A percentile compares a stretch with the other conserved stretches of the same genome.
Evolutionary conservation across 805 yeast genomes (phyloP).

Genomic region (Kodamaea lidongshanica): DNA sequence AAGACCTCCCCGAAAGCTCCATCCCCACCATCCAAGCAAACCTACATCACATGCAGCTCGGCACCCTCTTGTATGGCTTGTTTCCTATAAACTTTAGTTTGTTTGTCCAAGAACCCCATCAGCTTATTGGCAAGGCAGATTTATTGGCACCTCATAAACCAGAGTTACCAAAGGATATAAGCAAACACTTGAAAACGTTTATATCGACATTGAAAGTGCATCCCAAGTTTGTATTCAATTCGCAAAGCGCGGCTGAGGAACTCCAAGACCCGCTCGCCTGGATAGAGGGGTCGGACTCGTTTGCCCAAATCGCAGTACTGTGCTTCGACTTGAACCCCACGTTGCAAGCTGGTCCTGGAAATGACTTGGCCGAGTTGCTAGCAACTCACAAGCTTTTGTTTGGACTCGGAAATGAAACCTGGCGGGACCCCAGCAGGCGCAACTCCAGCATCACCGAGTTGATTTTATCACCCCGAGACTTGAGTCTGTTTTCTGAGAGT

Average conservation of each 20-base stretch:
- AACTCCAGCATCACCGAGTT: too few species aligned
- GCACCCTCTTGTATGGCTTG: constrained; percentile 49
- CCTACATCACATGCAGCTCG: too few species aligned
- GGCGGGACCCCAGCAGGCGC: too few species aligned
- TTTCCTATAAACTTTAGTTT: constrained; percentile 45
- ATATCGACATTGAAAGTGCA: constrained; percentile 39
- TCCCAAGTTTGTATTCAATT: constrained; percentile 36
- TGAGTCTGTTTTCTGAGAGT: too few species aligned
- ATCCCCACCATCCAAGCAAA: too few species aligned
- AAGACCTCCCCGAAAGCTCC: too few species aligned
- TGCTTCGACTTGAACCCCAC: constrained; percentile 17
- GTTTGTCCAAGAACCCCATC: constrained; percentile 38
- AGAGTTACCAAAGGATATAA: neutral
- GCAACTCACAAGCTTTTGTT: constrained; percentile 32
- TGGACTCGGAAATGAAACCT: constrained; percentile 11
- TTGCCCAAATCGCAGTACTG: constrained; percentile 16
- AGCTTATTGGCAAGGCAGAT: constrained; percentile 17
- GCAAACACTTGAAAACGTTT: constrained; percentile 17
- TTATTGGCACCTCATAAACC: neutral
- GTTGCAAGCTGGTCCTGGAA: neutral
- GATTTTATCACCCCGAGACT: too few species aligned
- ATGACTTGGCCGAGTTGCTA: constrained; percentile 18
- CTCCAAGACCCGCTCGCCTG: constrained; percentile 16
- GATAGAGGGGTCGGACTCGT: constrained; percentile 13
- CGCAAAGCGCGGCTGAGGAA: constrained; percentile 20